Conservation (phyloP, 805 yeast species). For the Blastobotrys terrestris region DNA sequence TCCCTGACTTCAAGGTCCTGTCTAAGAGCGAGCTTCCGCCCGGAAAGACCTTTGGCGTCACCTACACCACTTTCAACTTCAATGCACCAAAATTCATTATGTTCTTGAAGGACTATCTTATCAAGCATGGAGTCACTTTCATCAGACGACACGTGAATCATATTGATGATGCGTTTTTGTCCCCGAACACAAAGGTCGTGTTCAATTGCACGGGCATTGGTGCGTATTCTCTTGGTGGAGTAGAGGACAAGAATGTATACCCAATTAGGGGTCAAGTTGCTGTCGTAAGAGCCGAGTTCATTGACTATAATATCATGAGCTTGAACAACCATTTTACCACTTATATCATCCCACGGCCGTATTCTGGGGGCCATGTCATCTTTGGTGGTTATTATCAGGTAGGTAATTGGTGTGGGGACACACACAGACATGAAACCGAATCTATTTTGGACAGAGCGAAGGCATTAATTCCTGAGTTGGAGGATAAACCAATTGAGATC, state of each 20-base stretch:
- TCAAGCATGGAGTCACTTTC: conserved; percentile 46
- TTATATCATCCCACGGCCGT: conserved; percentile 67
- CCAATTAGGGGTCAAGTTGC: conserved; percentile 82
- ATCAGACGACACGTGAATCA: conserved; percentile 42
- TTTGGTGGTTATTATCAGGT: conserved; percentile 71
- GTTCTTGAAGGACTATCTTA: conserved; percentile 42
- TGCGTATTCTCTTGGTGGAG: conserved; percentile 58
- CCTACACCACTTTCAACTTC: conserved; percentile 59
- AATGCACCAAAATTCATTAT: conserved; percentile 59
- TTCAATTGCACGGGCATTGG: conserved; percentile 79
- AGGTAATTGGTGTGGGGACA: conserved; percentile 56
- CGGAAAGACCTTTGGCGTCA: conserved; percentile 52
- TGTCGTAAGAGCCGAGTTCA: conserved; percentile 63
- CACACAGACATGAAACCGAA: conserved; percentile 50
- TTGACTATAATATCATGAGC: conserved; percentile 31
- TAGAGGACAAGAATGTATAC: conserved; percentile 51
- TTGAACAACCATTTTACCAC: conserved; percentile 62
- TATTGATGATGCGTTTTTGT: conserved; percentile 45
- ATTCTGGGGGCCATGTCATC: conserved; percentile 57
- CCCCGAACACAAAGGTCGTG: conserved; percentile 38
- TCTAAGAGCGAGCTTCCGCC: conserved; percentile 38
- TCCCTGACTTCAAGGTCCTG: conserved; percentile 42
- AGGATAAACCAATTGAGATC: conserved; percentile 41
- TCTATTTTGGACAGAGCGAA: conserved; percentile 59
- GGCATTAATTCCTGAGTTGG: conserved; percentile 40